Evolutionary conservation across 2,329 filamentous ascomycete genomes (phyloP).

Genomic region (Magnaporthiopsis incrustans): DNA sequence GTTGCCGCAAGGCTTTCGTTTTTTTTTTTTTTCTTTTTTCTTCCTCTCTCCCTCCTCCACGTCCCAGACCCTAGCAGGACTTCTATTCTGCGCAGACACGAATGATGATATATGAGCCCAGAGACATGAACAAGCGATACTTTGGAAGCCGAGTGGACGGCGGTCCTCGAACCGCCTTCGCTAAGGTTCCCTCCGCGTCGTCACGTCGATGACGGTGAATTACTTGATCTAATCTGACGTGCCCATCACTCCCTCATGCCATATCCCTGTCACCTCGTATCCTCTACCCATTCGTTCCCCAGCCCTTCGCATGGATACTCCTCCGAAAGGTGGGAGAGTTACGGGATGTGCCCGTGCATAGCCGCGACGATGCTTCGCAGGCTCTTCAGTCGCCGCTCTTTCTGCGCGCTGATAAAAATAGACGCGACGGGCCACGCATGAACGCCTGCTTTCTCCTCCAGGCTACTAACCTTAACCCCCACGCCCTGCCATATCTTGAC

Average conservation of each 20-base stretch:
- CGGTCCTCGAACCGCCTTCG: slow-evolving; percentile 5
- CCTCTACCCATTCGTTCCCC: too few species aligned
- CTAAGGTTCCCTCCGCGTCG: slow-evolving; percentile 39
- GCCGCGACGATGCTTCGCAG: slow-evolving; percentile 33
- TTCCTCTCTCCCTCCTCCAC: too few species aligned
- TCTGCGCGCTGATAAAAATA: slow-evolving; percentile 43
- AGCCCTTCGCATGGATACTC: too few species aligned
- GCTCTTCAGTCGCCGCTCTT: slow-evolving; percentile 43
- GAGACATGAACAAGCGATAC: slow-evolving; percentile 26
- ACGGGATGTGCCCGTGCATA: slow-evolving; percentile 23
- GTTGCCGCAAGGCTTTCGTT: not conserved
- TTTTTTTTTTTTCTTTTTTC: too few species aligned
- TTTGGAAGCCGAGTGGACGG: slow-evolving; percentile 39
- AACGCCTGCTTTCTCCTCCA: slow-evolving; percentile 51
- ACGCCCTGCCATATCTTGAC: slow-evolving; percentile 45
- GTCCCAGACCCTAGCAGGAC: too few species aligned
- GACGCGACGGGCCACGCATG: slow-evolving; percentile 77
- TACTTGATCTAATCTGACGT: slow-evolving; percentile 62
- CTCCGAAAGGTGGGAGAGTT: too few species aligned
- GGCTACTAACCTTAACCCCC: slow-evolving; percentile 44
- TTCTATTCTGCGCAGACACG: not conserved
- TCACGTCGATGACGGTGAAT: slow-evolving; percentile 32
- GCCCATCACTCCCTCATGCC: slow-evolving; percentile 15
- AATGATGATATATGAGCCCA: slow-evolving; percentile 33
- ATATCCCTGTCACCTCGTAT: slow-evolving; percentile 3